Base-by-base conservation (phyloP, 1,139 yeast genomes). In the Taphrina wiesneri region DNA sequence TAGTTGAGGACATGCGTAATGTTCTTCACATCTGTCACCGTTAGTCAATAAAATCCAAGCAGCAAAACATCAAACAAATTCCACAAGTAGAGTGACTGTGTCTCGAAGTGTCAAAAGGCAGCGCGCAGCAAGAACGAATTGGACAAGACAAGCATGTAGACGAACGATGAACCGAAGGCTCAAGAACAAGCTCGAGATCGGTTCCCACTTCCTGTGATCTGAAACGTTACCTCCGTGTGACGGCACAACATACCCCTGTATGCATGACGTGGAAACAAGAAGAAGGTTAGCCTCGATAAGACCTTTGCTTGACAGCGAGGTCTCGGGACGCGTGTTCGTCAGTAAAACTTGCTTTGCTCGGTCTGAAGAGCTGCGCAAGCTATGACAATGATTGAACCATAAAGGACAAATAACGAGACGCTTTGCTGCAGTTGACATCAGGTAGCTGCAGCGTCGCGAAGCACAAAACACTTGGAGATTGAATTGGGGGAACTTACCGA, bases 1-100 rank as follows among this genome's bases (percentile, higher is more conserved):
- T 84, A 91, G 86, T 93, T 93, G 76, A 93, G 84, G 69, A 93
- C 99, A 74, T 82, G 87, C 73, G 92, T 87, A 76, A 93, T 90
- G 78, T 97, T 98, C 83, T 93, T 93, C 79, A 93, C 99, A 81
- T 93, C 98, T 91, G 66, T 43, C 26, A 30, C 34, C 15, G 54
- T 62, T 53, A 62, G 65, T 36, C 45, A 39, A n/a, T n/a, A 6
- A 17, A 13, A 26, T 11, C 53, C 26, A 4, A 11, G 19, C 19
- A n/a, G 7, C 17, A 45, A 21, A 30, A n/a, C 19, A n/a, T n/a
- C 17, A 45, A 21, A 30, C 19, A 49, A 26, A 17, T 15, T 49
- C 53, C 36, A 23, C 49, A 54, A 36, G 59, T 39, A 41, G 39
- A 32, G 56, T 34, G 56, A 52, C 56, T 52, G 49, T 32, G 49